A percentile compares a stretch with the other conserved stretches of the same genome.
Evolutionary conservation across 306 rosid genomes (phyloP).

Genomic region (Ochetophila trinervis): DNA sequence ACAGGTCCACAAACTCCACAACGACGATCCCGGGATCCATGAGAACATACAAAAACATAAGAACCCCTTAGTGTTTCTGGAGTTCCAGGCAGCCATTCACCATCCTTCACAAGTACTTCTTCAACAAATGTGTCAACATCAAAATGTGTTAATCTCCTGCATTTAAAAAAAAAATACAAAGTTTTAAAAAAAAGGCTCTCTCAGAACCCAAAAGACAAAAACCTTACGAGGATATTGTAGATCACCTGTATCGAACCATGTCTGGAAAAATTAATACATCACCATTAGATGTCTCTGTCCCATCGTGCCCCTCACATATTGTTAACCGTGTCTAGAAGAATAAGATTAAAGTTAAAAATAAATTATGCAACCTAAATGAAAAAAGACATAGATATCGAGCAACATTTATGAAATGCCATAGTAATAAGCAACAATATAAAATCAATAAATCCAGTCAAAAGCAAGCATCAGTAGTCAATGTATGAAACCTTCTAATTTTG

Average conservation of each 20-base stretch:
- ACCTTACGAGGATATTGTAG: slow-evolving; percentile 1
- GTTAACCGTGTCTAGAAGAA: slow-evolving; percentile 68
- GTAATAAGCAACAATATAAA: slow-evolving; percentile 1
- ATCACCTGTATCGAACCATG: slow-evolving; percentile 93
- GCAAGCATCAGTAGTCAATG: neutral
- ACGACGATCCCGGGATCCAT: slow-evolving; percentile 88
- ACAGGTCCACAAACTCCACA: slow-evolving; percentile 96
- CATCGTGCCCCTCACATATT: slow-evolving; percentile 92
- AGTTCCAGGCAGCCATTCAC: slow-evolving; percentile 89
- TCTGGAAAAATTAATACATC: slow-evolving; percentile 95
- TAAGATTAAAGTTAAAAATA: slow-evolving; percentile 9
- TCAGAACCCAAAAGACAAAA: neutral
- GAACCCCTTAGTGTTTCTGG: slow-evolving; percentile 77
- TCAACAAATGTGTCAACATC: slow-evolving; percentile 95
- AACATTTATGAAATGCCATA: slow-evolving; percentile 9
- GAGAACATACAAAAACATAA: slow-evolving; percentile 79
- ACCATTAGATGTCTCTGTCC: slow-evolving; percentile 92
- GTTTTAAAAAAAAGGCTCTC: too few species aligned
- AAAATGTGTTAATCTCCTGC: slow-evolving; percentile 94
- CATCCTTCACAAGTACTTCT: slow-evolving; percentile 94
- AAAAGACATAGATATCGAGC: neutral
- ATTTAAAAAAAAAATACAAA: slow-evolving; percentile 14
- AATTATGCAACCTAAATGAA: slow-evolving; percentile 5
- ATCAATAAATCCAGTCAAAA: neutral
- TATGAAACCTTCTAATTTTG: too few species aligned